Percentiles rank a stretch among this genome's conserved stretches.
These are phyloP conservation scores for Triangularia verruculosa DNA, from an alignment of 2,329 filamentous ascomycete species.

Conservation along the genomic window DNA sequence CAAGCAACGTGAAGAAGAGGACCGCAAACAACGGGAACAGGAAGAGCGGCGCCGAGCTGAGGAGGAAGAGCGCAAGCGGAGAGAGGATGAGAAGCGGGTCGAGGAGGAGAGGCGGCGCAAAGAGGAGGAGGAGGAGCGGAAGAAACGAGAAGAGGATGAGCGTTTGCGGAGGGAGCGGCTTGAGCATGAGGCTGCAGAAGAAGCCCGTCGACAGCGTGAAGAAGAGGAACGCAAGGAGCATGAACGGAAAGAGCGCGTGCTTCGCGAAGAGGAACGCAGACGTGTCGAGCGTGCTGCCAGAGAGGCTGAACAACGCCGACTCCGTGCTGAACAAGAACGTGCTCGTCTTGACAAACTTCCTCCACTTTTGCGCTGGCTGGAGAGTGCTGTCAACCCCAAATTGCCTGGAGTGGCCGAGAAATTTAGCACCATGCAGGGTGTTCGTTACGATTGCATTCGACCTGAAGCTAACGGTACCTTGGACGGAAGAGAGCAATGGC, in stretches of 20 bases:
- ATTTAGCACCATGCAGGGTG: slow-evolving; percentile 57
- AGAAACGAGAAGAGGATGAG: slow-evolving; percentile 36
- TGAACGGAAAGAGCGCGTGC: slow-evolving; percentile 51
- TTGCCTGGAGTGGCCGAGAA: slow-evolving; percentile 48
- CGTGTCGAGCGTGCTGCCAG: slow-evolving; percentile 45
- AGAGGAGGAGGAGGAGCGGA: slow-evolving; percentile 34
- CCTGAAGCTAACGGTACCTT: slow-evolving; percentile 50
- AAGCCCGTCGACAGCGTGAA: slow-evolving; percentile 42
- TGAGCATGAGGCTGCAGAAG: slow-evolving; percentile 35
- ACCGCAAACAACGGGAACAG: slow-evolving; percentile 31
- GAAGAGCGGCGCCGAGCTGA: slow-evolving; percentile 32
- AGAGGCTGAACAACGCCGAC: slow-evolving; percentile 50
- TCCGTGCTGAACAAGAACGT: slow-evolving; percentile 54
- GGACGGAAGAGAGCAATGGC: slow-evolving; percentile 62
- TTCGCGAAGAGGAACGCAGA: slow-evolving; percentile 48
- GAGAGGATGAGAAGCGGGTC: slow-evolving; percentile 32
- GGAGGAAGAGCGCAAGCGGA: slow-evolving; percentile 31
- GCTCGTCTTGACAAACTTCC: slow-evolving; percentile 56
- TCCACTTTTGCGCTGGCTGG: slow-evolving; percentile 59
- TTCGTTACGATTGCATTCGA: slow-evolving; percentile 62
- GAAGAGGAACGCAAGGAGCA: slow-evolving; percentile 49
- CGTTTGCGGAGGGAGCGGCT: slow-evolving; percentile 31
- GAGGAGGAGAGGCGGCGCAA: slow-evolving; percentile 30
- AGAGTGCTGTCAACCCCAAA: slow-evolving; percentile 51
- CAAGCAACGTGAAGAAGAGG: slow-evolving; percentile 30